These are phyloP conservation scores for Schoenoplectus triqueter DNA, from an alignment of 202 grass and related monocot genomes.

Conservation along the genomic window DNA sequence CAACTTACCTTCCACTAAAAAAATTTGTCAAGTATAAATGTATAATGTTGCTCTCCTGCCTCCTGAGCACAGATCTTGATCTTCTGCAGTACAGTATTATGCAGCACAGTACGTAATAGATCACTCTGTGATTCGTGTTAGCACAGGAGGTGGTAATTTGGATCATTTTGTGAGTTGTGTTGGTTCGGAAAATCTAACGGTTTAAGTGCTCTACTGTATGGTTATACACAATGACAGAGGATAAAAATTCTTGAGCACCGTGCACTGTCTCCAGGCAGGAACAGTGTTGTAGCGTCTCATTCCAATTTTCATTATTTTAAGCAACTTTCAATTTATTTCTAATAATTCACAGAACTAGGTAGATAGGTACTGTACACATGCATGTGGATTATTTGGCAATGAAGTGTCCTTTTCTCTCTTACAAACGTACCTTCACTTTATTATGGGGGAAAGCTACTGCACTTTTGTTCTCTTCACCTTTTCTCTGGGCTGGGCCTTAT, in stretches of 20 bases:
- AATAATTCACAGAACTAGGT: slow-evolving; percentile 24
- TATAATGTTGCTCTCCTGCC: too few relatives aligned
- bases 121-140: too few relatives aligned
- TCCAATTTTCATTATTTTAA: neutral
- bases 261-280: slow-evolving; percentile 12
- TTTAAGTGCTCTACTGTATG: too few relatives aligned
- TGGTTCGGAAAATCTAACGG: too few relatives aligned
- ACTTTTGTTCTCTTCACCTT: slow-evolving; percentile 44
- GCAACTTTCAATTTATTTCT: slow-evolving; percentile 17
- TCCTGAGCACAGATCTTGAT: too few relatives aligned
- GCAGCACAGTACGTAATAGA: too few relatives aligned
- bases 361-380: slow-evolving; percentile 29
- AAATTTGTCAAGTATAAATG: too few relatives aligned
- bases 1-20: too few relatives aligned
- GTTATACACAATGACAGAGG: too few relatives aligned
- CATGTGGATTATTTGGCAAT: slow-evolving; percentile 40
- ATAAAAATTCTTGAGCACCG: neutral
- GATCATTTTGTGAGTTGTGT: too few relatives aligned
- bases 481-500: neutral
- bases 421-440: slow-evolving; percentile 45
- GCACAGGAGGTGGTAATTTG: too few relatives aligned
- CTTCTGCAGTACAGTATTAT: too few relatives aligned
- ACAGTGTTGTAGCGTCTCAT: neutral
- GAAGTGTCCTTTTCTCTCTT: slow-evolving; percentile 42
- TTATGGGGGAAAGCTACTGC: slow-evolving; percentile 42